A percentile compares a stretch with the other conserved stretches of the same genome.
Conservation (phyloP, 345 rosid species). For the Dipteronia dyeriana region DNA sequence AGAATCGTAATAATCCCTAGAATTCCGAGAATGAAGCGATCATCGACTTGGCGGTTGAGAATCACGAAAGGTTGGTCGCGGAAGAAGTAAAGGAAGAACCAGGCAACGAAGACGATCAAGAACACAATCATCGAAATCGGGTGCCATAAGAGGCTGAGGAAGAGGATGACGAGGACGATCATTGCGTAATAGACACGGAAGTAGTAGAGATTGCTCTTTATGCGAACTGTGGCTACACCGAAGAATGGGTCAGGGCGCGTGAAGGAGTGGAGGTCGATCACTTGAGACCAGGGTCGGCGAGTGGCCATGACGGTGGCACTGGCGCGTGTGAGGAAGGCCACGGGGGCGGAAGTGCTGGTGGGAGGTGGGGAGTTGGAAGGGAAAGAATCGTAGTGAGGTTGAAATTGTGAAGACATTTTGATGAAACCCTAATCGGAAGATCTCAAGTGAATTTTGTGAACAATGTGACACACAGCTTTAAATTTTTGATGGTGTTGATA, state of each 20-base stretch:
- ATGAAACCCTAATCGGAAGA: constrained; percentile 8
- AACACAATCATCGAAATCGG: constrained; percentile 67
- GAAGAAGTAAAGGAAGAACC: constrained; percentile 68
- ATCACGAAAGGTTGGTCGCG: constrained; percentile 50
- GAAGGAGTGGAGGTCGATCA: constrained; percentile 37
- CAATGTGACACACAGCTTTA: neutral
- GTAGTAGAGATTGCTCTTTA: constrained; percentile 48
- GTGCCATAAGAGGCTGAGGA: constrained; percentile 73
- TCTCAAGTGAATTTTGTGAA: neutral
- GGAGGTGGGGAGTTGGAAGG: constrained; percentile 13
- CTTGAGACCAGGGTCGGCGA: constrained; percentile 67
- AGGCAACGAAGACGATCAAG: constrained; percentile 50
- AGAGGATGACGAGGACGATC: constrained; percentile 48
- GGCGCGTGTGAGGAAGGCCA: neutral
- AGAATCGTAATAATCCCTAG: constrained; percentile 48
- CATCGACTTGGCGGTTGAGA: constrained; percentile 45
- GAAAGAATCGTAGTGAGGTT: constrained; percentile 20
- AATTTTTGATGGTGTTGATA: neutral
- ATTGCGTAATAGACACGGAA: constrained; percentile 72
- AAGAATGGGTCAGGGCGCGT: constrained; percentile 38
- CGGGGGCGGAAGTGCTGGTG: neutral
- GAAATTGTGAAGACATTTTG: constrained; percentile 28
- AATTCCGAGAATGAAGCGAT: constrained; percentile 49
- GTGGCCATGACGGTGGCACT: constrained; percentile 35
- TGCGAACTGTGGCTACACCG: constrained; percentile 48